Base-by-base conservation (phyloP, 2,329 filamentous ascomycete species). In the Cladophialophora immunda region DNA sequence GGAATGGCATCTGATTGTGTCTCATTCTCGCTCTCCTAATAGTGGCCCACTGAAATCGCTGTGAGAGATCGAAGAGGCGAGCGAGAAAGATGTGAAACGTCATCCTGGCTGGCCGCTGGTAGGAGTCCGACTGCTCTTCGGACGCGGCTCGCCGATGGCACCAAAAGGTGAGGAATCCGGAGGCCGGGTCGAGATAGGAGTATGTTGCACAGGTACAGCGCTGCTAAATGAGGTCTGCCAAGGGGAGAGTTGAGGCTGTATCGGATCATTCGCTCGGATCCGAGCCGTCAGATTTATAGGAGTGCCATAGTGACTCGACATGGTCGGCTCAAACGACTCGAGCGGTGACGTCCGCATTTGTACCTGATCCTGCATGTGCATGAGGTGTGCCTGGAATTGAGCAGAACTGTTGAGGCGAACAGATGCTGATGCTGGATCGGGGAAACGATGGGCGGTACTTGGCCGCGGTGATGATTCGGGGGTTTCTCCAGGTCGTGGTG, bases 31-130 rank as follows among this genome's bases (percentile, higher is more conserved):
- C 22, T 25, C 19, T 50, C 22, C 45, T 50, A 27, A 50, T 50
- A 1, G 45, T 15, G 22, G 22, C 45, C 22, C 19, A 15, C 3
- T 50, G 9, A 5, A 3, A 25, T 25, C 45, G 45, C 19, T 5
- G 45, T 11, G 4, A 9, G 22, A 17, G 15, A 50, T 50, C 19
- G 8, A 25, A 47, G 38, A 7, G 27, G 45, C 45, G 22, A 50
- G 17, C 22, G 45, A 50, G 45, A 50, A 50, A 25, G 11, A 17
- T 25, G 22, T 7, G 45, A 3, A 27, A 27, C 45, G 27, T 58
- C 34, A 60, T 30, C 81, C 81, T 45, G 79, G 79, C 71, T 85
- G 83, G 30, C 81, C 81, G 69, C 80, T 82, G 27, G 81, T 81
- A 25, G 83, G 82, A 34, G 81, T 84, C 64, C 67, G 62, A 25